A percentile compares a stretch with the other conserved stretches of the same genome.
Evolutionary conservation across 1,139 yeast species (phyloP).

Genomic region (Pichia kudriavzevii): DNA sequence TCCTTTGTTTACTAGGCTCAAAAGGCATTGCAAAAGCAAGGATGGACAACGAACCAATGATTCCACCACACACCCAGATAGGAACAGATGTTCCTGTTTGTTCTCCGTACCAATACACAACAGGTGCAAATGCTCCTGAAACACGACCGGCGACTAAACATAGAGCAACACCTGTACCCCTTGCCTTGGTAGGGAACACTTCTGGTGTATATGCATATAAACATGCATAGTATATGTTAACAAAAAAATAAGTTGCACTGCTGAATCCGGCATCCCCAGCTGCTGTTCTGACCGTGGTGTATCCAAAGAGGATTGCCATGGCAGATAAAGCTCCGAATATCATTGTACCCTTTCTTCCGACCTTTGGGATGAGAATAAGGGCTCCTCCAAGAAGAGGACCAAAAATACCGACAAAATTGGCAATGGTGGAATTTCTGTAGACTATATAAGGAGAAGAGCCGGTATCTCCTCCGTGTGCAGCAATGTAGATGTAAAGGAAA

Average conservation of each 20-base stretch:
- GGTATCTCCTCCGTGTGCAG: slow-evolving; percentile 39
- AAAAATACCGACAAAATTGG: slow-evolving; percentile 42
- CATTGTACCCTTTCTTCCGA: slow-evolving; percentile 53
- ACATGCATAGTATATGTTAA: slow-evolving; percentile 48
- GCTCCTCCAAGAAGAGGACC: slow-evolving; percentile 53
- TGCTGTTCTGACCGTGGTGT: slow-evolving; percentile 45
- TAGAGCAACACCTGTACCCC: slow-evolving; percentile 51
- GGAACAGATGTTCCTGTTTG: slow-evolving; percentile 39
- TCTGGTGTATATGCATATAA: slow-evolving; percentile 56
- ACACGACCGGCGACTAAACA: slow-evolving; percentile 41
- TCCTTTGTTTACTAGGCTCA: slow-evolving; percentile 33
- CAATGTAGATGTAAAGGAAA: slow-evolving; percentile 43
- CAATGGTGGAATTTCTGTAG: slow-evolving; percentile 48
- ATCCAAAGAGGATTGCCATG: slow-evolving; percentile 51
- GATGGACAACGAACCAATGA: slow-evolving; percentile 38
- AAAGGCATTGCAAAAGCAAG: slow-evolving; percentile 39
- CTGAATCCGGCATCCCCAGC: slow-evolving; percentile 47
- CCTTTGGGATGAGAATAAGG: slow-evolving; percentile 35
- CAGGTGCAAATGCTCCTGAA: slow-evolving; percentile 44
- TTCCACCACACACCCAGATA: slow-evolving; percentile 50
- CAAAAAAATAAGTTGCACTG: slow-evolving; percentile 42
- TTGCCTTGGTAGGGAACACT: slow-evolving; percentile 46
- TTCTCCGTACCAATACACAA: slow-evolving; percentile 39
- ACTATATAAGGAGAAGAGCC: slow-evolving; percentile 33
- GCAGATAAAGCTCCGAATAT: slow-evolving; percentile 44